phyloP scores from a whole-genome alignment of 805 yeast genomes.

The Pichia cephalocereana region DNA sequence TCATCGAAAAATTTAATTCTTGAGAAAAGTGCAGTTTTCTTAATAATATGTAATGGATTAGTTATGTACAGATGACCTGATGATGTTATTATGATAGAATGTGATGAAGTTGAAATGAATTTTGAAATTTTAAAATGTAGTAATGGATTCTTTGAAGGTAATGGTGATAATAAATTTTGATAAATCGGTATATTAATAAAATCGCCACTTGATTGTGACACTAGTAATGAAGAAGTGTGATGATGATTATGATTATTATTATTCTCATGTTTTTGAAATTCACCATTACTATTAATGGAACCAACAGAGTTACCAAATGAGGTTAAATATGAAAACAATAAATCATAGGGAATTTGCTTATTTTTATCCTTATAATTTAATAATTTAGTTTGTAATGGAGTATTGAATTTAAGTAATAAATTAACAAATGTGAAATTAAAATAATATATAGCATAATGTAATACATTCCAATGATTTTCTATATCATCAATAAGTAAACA shows the following conservation, averaged over 20 bases:
- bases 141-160: constrained; percentile 2
- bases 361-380: constrained; percentile 58
- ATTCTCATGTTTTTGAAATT: background rate
- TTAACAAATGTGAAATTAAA: constrained; percentile 50
- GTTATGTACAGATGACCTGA: constrained; percentile 6
- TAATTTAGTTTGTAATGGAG: constrained; percentile 18
- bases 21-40: constrained; percentile 1
- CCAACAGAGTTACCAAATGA: background rate
- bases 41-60: background rate
- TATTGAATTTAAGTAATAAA: constrained; percentile 23
- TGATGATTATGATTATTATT: too few species aligned
- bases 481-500: constrained; percentile 44
- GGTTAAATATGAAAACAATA: constrained; percentile 28
- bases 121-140: background rate
- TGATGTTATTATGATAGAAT: constrained; percentile 7
- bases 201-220: constrained; percentile 4
- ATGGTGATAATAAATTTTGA: constrained; percentile 1
- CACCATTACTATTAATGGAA: constrained; percentile 4
- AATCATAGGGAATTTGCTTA: constrained; percentile 64
- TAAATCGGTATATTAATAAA: background rate
- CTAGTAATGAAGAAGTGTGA: constrained; percentile 1
- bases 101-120: constrained; percentile 4
- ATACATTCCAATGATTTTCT: constrained; percentile 76
- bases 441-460: constrained; percentile 59
- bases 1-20: constrained; percentile 9